Conservation (phyloP, 1,284 basidiomycete species). For the Cronartium ribicola region DNA sequence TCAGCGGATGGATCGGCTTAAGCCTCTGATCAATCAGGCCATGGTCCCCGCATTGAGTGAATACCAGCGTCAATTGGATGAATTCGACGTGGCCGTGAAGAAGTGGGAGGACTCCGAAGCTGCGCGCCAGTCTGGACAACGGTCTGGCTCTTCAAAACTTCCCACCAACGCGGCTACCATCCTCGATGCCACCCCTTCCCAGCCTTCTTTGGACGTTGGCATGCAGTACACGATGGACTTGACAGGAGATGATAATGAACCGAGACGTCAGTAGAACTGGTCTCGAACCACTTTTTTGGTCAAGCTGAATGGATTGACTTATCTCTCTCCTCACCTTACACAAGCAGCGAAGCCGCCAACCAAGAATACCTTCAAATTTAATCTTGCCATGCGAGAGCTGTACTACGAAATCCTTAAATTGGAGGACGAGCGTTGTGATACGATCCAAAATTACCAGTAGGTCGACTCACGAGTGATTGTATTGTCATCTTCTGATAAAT, state of each 20-base stretch:
- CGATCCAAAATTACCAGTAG: conserved; percentile 34
- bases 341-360: conserved; percentile 17
- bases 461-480: neutral
- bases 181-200: conserved; percentile 14
- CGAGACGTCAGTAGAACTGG: too few relatives aligned
- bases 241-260: too few relatives aligned
- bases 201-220: conserved; percentile 1
- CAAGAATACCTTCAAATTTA: conserved; percentile 24
- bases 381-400: conserved; percentile 16
- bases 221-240: neutral
- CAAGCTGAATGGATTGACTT: neutral
- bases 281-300: neutral
- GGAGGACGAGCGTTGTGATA: conserved; percentile 34
- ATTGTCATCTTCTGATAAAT: neutral
- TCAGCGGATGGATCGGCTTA: conserved; percentile 61
- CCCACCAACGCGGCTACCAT: conserved; percentile 38
- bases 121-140: neutral
- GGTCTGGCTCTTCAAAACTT: neutral
- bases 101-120: neutral
- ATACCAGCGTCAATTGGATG: conserved; percentile 29
- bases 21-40: conserved; percentile 56
- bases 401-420: conserved; percentile 35
- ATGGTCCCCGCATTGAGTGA: conserved; percentile 42
- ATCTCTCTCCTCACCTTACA: neutral
- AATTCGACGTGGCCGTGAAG: neutral